Percentiles rank a stretch among this genome's conserved stretches.
Conservation (phyloP, 495 filamentous ascomycete species). For the Cudoniella acicularis region DNA sequence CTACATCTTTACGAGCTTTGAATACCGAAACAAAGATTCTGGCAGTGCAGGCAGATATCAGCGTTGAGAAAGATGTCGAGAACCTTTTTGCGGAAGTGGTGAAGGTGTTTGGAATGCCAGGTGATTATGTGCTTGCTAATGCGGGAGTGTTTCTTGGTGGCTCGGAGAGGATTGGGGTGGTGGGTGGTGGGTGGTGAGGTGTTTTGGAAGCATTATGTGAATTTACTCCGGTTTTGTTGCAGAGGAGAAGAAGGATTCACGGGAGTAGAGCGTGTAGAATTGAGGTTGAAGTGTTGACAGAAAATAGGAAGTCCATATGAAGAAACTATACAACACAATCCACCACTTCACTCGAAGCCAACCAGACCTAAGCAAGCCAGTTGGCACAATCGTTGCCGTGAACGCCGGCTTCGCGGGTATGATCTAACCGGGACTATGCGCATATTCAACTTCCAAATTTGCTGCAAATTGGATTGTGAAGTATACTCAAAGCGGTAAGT, state of each 20-base stretch:
- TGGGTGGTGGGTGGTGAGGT: background rate
- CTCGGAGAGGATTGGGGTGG: background rate
- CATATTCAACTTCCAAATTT: background rate
- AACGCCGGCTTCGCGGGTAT: background rate
- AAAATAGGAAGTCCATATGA: background rate
- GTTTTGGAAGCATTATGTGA: background rate
- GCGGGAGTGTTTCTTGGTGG: background rate
- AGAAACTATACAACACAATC: background rate
- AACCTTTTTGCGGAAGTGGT: background rate
- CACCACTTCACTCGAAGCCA: background rate
- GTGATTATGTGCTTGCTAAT: background rate
- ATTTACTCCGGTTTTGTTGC: background rate
- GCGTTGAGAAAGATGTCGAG: background rate
- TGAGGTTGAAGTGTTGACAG: background rate
- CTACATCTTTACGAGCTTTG: background rate
- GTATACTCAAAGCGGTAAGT: background rate
- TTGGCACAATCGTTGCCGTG: background rate
- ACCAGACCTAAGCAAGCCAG: background rate
- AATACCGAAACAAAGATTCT: background rate
- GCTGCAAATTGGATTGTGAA: background rate
- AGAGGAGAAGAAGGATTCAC: background rate
- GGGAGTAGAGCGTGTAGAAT: background rate
- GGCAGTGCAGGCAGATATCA: background rate
- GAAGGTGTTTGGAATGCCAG: background rate
- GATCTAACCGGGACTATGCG: background rate